Conservation (phyloP, 768 basidiomycete genomes). For the Kockovaella imperatae region DNA sequence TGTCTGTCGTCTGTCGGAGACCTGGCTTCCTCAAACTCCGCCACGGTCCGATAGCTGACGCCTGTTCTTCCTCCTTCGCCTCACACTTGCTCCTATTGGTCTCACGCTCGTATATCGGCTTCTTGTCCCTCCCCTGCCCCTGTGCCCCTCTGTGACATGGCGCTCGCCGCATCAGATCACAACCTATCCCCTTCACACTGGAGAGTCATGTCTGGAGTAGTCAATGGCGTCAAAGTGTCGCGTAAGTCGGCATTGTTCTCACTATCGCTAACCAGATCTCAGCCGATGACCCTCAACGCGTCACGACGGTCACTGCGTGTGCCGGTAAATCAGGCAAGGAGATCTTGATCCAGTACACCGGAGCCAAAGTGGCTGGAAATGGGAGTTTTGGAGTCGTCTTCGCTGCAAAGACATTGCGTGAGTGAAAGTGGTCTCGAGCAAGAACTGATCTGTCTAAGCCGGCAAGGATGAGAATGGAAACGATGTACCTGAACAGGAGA, state of each 20-base stretch:
- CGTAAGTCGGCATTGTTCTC: slow-evolving; percentile 26
- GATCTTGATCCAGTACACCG: slow-evolving; percentile 83
- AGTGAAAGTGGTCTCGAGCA: background rate
- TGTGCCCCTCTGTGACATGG: too few relatives aligned
- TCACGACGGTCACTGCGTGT: slow-evolving; percentile 89
- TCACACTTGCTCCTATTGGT: too few relatives aligned
- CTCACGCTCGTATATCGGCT: too few relatives aligned
- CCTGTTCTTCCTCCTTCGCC: too few relatives aligned
- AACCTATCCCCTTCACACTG: too few relatives aligned
- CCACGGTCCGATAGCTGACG: too few relatives aligned
- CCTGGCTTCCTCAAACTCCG: too few relatives aligned
- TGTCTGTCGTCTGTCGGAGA: too few relatives aligned
- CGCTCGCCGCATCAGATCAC: too few relatives aligned
- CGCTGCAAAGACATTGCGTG: slow-evolving; percentile 71
- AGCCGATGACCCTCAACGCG: slow-evolving; percentile 86
- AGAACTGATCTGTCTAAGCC: slow-evolving; percentile 5
- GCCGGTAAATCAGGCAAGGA: slow-evolving; percentile 89
- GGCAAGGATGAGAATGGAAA: slow-evolving; percentile 28
- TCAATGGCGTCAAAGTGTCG: slow-evolving; percentile 43
- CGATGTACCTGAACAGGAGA: slow-evolving; percentile 52
- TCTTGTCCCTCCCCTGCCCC: too few relatives aligned
- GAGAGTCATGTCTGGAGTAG: slow-evolving; percentile 34
- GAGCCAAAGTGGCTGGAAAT: slow-evolving; percentile 97
- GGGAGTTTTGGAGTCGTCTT: slow-evolving; percentile 99
- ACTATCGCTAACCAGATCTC: background rate